These are phyloP conservation scores for Acanthochlamys bracteata DNA, from an alignment of 106 monocot genomes.

Conservation along the genomic window DNA sequence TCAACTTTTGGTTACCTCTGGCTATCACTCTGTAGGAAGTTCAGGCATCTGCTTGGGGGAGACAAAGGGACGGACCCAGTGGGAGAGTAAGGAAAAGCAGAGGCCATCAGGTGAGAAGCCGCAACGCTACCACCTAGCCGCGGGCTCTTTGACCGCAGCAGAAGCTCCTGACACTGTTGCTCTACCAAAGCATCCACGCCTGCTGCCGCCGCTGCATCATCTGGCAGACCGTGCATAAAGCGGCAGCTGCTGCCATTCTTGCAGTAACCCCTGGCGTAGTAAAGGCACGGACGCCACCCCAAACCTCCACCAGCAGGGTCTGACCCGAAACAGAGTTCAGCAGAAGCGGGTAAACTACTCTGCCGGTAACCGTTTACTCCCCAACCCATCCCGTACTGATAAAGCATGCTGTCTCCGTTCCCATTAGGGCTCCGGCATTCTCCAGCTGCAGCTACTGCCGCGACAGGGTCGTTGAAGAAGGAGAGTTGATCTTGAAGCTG, in stretches of 20 bases:
- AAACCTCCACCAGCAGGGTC: constrained; percentile 23
- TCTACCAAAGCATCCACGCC: constrained; percentile 48
- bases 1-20: constrained; percentile 34
- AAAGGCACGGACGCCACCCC: constrained; percentile 82
- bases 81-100: constrained; percentile 51
- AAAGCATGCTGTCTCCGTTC: constrained; percentile 19
- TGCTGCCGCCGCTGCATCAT: constrained; percentile 15
- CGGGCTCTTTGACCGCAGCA: constrained; percentile 75
- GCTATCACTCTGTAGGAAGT: constrained; percentile 52
- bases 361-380: constrained; percentile 22
- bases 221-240: constrained; percentile 58
- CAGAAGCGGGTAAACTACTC: constrained; percentile 32
- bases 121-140: constrained; percentile 16
- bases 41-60: constrained; percentile 43
- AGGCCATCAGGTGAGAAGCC: constrained; percentile 31
- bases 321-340: constrained; percentile 47
- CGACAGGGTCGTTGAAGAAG: constrained; percentile 46
- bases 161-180: constrained; percentile 65
- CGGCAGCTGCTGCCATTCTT: constrained; percentile 79
- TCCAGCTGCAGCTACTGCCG: neutral
- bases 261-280: constrained; percentile 82
- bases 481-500: constrained; percentile 63
- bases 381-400: constrained; percentile 34
- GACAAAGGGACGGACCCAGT: constrained; percentile 29
- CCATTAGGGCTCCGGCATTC: constrained; percentile 34